phyloP scores from a whole-genome alignment of 106 monocot species.

The Ottelia alismoides region DNA sequence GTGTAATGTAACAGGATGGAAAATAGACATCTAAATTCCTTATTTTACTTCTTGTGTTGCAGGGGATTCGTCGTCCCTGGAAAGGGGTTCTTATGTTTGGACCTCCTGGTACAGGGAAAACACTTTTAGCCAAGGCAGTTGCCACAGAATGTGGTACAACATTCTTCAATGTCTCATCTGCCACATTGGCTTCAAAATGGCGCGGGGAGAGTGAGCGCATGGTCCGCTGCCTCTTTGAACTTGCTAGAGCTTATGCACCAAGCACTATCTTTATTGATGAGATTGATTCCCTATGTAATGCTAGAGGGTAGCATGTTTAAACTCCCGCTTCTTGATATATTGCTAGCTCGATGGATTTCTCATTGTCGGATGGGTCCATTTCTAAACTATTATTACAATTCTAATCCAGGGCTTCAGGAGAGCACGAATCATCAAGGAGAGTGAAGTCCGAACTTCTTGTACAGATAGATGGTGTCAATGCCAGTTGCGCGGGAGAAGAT shows the following conservation, averaged over 20 bases:
- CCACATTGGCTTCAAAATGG: constrained; percentile 99
- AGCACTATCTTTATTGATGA: constrained; percentile 99
- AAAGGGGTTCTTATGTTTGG: constrained; percentile 99
- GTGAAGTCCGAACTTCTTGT: constrained; percentile 97
- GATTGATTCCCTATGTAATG: constrained; percentile 97
- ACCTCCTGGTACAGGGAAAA: constrained; percentile 96
- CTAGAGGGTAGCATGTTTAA: constrained; percentile 58
- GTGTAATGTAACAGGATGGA: no score
- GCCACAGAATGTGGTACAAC: constrained; percentile 99
- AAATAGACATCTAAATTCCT: no score
- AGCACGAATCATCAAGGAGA: constrained; percentile 97
- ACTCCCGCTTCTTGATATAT: no score
- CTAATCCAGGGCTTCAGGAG: constrained; percentile 91
- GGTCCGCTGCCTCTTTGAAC: constrained; percentile 93
- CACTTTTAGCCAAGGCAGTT: constrained; percentile 94
- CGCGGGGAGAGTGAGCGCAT: constrained; percentile 99
- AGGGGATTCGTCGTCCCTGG: constrained; percentile 98
- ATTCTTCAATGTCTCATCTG: constrained; percentile 98
- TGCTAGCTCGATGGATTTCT: no score
- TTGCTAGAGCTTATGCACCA: constrained; percentile 95
- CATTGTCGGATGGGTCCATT: no score
- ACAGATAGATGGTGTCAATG: constrained; percentile 94
- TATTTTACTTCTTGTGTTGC: no score
- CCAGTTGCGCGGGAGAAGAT: constrained; percentile 69
- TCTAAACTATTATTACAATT: no score